Evolutionary conservation across 148 eudicot genomes (phyloP), one percentile per base, ranked within the genome.

Genomic region (Gaultheria prostrata): DNA sequence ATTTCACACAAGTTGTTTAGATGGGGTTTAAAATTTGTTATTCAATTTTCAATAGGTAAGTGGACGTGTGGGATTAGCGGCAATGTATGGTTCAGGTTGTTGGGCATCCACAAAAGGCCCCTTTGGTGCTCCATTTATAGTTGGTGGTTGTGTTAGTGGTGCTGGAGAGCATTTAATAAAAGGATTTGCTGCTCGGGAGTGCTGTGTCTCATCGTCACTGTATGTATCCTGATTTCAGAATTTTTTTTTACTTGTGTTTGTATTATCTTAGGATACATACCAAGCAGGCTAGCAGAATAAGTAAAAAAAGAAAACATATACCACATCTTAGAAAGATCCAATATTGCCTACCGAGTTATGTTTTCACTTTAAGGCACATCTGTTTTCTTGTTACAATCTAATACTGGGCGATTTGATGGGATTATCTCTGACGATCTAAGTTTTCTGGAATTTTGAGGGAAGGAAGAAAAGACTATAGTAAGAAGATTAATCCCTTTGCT

Each of bases 31-130:
- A 79, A 57, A 51, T 53, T 71, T 43, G 17, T 17, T n/a, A 75
- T 65, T 71, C 74, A 35, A 57, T 46, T n/a, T 86, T 18, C 32
- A 12, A 67, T 92, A 97, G 99, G 95, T 94, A 46, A 91, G 96
- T 77, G 99, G 99, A 46, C 94, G 98, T 84, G 98, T 97, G 89
- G 99, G 99, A 48, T 86, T 97, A 86, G 99, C 98, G 8, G 99
- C 93, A 84, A 93, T 76, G 85, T 97, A 95, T 85, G 99, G 98
- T 78, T 87, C 93, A 70, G 98, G 99, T 83, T 97, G 99, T 84
- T 97, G 99, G 98, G 99, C 99, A 79, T 92, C 96, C 80, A 87
- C 97, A 21, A 93, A 87, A 84, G 91, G 94, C 82, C 90, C 92
- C 61, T 90, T 87, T 86, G 97, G 88, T 79, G 84, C 89, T 86